Conservation (phyloP, 306 rosid species). For the Cicer arietinum region DNA sequence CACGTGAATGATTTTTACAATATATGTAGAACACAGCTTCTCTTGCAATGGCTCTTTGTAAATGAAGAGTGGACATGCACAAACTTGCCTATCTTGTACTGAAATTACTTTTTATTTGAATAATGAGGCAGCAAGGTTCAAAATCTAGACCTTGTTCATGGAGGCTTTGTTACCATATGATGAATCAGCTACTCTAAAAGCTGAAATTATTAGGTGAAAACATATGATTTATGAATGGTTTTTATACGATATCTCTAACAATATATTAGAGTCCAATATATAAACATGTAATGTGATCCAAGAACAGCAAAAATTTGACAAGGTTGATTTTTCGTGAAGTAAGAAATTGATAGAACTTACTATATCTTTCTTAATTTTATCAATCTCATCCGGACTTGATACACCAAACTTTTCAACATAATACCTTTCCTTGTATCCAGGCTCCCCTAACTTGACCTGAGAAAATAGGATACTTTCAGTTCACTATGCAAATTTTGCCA, state of each 20-base stretch:
- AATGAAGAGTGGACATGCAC: neutral
- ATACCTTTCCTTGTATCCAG: constrained; percentile 96
- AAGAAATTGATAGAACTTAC: constrained; percentile 47
- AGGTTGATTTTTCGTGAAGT: constrained; percentile 10
- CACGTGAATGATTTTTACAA: neutral
- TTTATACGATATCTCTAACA: constrained; percentile 2
- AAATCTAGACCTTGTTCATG: constrained; percentile 14
- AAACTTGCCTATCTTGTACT: constrained; percentile 16
- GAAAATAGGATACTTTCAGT: constrained; percentile 35
- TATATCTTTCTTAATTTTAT: constrained; percentile 61
- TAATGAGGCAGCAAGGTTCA: neutral
- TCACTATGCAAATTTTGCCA: constrained; percentile 5
- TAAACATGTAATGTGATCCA: constrained; percentile 25
- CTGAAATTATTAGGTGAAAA: constrained; percentile 14
- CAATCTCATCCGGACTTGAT: constrained; percentile 65
- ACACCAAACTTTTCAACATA: constrained; percentile 83
- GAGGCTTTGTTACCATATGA: neutral
- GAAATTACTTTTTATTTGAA: constrained; percentile 2
- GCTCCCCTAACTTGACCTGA: constrained; percentile 93
- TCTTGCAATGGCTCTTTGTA: neutral
- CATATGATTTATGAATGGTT: neutral
- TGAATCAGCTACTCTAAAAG: neutral
- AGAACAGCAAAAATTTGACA: neutral
- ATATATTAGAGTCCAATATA: constrained; percentile 14
- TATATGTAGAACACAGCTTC: neutral